phyloP scores from a whole-genome alignment of 495 filamentous ascomycete genomes.

The Neurospora cerealis region DNA sequence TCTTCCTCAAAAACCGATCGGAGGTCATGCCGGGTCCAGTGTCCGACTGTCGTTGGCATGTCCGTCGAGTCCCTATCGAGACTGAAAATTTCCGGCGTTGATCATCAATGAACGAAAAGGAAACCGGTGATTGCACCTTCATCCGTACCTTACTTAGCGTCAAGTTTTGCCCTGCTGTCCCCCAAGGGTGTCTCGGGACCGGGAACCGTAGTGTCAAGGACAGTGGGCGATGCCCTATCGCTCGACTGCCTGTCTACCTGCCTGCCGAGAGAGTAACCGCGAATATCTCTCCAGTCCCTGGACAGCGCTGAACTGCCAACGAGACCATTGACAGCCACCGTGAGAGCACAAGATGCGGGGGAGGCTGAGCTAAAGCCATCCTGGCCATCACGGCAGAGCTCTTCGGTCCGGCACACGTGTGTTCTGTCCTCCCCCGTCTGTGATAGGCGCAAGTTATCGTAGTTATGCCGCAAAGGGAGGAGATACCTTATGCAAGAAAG shows the following conservation, averaged over 20 bases:
- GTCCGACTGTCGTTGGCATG: not conserved
- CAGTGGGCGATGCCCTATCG: not conserved
- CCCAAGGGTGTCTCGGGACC: not conserved
- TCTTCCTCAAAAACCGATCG: not conserved
- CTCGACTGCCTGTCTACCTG: not conserved
- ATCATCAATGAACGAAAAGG: not conserved
- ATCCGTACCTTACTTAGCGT: not conserved
- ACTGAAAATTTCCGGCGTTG: not conserved
- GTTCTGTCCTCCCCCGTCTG: not conserved
- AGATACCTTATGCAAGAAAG: not conserved
- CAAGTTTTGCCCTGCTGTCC: not conserved
- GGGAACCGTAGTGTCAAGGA: not conserved
- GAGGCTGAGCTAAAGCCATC: not conserved
- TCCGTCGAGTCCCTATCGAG: not conserved
- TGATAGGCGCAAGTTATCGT: not conserved
- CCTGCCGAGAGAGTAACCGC: not conserved
- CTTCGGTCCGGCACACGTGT: not conserved
- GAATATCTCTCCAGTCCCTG: not conserved
- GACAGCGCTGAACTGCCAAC: not conserved
- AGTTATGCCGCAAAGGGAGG: not conserved
- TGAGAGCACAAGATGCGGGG: not conserved
- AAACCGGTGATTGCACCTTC: not conserved
- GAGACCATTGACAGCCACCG: not conserved
- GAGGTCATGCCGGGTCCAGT: not conserved
- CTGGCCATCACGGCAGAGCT: not conserved